Percentiles rank a stretch among this genome's conserved stretches.
phyloP scores from a whole-genome alignment of 208 protist species.

The Trypanosoma melophagium region DNA sequence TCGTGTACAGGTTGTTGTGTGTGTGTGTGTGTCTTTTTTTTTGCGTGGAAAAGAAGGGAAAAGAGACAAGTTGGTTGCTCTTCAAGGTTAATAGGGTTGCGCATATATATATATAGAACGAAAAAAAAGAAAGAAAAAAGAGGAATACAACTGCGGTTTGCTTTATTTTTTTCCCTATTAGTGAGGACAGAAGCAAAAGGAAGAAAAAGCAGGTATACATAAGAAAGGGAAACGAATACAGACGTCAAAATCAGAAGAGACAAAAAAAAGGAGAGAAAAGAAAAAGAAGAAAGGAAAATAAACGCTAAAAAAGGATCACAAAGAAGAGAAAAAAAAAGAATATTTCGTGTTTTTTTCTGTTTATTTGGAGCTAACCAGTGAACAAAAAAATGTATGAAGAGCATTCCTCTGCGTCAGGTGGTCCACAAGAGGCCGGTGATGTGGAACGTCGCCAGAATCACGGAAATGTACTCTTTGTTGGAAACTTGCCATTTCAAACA shows the following conservation, averaged over 20 bases:
- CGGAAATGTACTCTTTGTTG: slow-evolving; percentile 84
- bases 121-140: not conserved
- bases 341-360: too few species aligned
- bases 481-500: slow-evolving; percentile 85
- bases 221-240: slow-evolving; percentile 8
- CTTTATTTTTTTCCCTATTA: slow-evolving; percentile 14
- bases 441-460: slow-evolving; percentile 44
- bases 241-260: not conserved
- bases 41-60: not conserved
- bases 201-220: slow-evolving; percentile 1
- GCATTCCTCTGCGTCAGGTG: slow-evolving; percentile 22
- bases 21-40: too few species aligned
- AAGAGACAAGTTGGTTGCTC: not conserved
- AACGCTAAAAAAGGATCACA: not conserved
- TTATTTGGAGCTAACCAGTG: too few species aligned
- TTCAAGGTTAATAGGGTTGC: not conserved
- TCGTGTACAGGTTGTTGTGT: too few species aligned
- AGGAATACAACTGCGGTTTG: slow-evolving; percentile 6
- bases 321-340: not conserved
- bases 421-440: slow-evolving; percentile 17
- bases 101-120: not conserved
- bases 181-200: not conserved
- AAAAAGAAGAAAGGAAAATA: not conserved
- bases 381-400: slow-evolving; percentile 21
- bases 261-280: too few species aligned